Conservation (phyloP, 169 alveolate species). For the Sarcocystis neurona region DNA sequence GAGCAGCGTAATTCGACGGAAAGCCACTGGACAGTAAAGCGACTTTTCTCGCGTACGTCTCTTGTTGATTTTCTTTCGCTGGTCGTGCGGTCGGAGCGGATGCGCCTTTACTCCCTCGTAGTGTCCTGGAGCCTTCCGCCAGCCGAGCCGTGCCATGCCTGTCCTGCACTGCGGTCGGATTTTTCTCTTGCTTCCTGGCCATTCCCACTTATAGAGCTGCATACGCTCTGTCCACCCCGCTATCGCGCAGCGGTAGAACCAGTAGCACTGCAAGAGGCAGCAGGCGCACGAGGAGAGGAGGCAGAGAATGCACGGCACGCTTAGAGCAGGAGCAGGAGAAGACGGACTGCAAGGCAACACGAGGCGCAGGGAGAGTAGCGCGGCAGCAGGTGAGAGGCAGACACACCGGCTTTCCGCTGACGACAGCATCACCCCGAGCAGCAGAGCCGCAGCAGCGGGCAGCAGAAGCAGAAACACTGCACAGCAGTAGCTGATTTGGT, state of each 20-base stretch:
- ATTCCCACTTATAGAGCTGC: constrained; percentile 86
- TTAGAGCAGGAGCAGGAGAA: neutral
- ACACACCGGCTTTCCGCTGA: neutral
- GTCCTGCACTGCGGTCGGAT: constrained; percentile 77
- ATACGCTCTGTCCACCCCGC: constrained; percentile 86
- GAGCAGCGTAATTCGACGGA: neutral
- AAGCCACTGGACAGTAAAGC: neutral
- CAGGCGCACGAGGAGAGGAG: neutral
- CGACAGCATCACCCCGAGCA: too few relatives aligned
- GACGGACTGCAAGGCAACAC: neutral
- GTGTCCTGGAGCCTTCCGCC: constrained; percentile 87
- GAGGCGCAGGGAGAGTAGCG: neutral
- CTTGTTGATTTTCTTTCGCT: constrained; percentile 73
- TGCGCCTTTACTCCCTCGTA: constrained; percentile 84
- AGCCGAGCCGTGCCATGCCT: constrained; percentile 84
- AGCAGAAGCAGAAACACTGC: too few relatives aligned
- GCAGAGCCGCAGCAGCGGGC: too few relatives aligned
- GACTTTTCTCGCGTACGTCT: constrained; percentile 64
- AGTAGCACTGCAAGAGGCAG: constrained; percentile 67
- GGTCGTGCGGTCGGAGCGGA: constrained; percentile 83
- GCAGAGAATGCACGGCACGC: neutral
- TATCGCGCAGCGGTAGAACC: constrained; percentile 78
- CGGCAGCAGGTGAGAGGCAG: neutral
- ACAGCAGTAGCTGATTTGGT: too few relatives aligned
- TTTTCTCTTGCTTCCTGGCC: constrained; percentile 84